Conservation (phyloP, 768 basidiomycete species). For the Boletellus ananiceps region DNA sequence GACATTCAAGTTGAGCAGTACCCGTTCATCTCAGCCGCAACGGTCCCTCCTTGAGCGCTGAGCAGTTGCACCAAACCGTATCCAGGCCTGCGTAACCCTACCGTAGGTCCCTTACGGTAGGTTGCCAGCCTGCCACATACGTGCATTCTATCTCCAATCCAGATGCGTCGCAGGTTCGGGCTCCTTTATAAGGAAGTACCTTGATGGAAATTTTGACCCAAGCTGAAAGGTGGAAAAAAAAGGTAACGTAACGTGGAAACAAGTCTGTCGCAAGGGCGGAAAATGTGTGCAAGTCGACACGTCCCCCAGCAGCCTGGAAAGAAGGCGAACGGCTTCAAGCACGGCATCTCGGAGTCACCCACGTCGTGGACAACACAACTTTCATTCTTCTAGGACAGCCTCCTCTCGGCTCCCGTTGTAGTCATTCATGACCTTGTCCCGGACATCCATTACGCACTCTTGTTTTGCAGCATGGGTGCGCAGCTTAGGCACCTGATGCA, state of each 20-base stretch:
- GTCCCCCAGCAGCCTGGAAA: slow-evolving; percentile 10
- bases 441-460: slow-evolving; percentile 7
- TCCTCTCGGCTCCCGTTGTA: slow-evolving; percentile 4
- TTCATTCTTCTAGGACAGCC: slow-evolving; percentile 26
- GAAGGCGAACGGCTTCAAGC: slow-evolving; percentile 12
- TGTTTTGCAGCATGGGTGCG: slow-evolving; percentile 7
- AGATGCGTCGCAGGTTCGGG: slow-evolving; percentile 4
- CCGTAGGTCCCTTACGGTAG: slow-evolving; percentile 21
- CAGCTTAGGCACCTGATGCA: slow-evolving; percentile 16
- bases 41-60: background rate
- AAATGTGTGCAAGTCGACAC: slow-evolving; percentile 11
- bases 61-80: background rate
- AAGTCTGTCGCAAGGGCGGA: slow-evolving; percentile 17
- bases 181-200: slow-evolving; percentile 14
- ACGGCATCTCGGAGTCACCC: slow-evolving; percentile 9
- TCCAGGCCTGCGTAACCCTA: slow-evolving; percentile 2
- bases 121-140: slow-evolving; percentile 11
- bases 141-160: slow-evolving; percentile 20
- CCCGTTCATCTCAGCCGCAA: background rate
- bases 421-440: background rate
- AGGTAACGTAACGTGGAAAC: slow-evolving; percentile 27
- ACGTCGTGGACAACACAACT: slow-evolving; percentile 3
- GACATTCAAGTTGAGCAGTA: background rate
- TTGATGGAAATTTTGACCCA: slow-evolving; percentile 13
- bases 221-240: slow-evolving; percentile 8